Evolutionary conservation across 495 filamentous ascomycete genomes (phyloP).

Genomic region (Xylona heveae): DNA sequence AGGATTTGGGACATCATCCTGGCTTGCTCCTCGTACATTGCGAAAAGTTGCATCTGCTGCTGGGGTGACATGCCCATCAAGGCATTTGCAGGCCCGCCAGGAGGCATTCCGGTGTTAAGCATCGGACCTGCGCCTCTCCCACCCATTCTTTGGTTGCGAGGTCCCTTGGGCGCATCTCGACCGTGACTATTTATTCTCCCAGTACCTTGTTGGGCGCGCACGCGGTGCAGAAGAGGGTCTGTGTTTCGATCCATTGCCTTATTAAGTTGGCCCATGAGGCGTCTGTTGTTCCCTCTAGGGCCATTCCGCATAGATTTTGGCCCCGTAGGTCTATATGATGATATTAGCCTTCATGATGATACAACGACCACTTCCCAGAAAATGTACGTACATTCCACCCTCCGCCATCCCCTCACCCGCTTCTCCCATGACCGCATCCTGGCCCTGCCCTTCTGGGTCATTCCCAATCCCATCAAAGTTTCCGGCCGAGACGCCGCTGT

Average conservation of each 20-base stretch:
- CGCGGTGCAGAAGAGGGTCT: constrained; percentile 59
- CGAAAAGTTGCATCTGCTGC: constrained; percentile 60
- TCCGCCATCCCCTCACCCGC: constrained; percentile 17
- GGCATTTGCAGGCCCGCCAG: constrained; percentile 10
- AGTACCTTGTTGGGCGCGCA: constrained; percentile 46
- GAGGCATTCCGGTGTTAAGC: constrained; percentile 18
- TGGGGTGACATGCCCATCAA: constrained; percentile 39
- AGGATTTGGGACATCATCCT: constrained; percentile 53
- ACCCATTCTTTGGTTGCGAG: constrained; percentile 24
- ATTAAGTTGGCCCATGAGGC: constrained; percentile 73
- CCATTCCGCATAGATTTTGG: constrained; percentile 86
- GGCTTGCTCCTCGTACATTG: constrained; percentile 78
- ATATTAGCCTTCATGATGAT: constrained; percentile 5
- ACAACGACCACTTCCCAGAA: constrained; percentile 1
- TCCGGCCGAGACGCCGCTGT: constrained; percentile 3
- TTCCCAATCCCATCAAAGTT: constrained; percentile 7
- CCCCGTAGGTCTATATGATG: constrained; percentile 53
- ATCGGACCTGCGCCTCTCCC: constrained; percentile 4
- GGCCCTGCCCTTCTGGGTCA: constrained; percentile 8
- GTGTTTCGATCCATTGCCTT: constrained; percentile 61
- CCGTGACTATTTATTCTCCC: constrained; percentile 59
- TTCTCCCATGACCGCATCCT: constrained; percentile 56
- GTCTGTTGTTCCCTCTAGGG: constrained; percentile 36
- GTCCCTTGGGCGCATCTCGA: constrained; percentile 54
- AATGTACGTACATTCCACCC: constrained; percentile 45